These are phyloP conservation scores for Bacidia rubella DNA, from an alignment of 495 filamentous ascomycete genomes.

Conservation along the genomic window DNA sequence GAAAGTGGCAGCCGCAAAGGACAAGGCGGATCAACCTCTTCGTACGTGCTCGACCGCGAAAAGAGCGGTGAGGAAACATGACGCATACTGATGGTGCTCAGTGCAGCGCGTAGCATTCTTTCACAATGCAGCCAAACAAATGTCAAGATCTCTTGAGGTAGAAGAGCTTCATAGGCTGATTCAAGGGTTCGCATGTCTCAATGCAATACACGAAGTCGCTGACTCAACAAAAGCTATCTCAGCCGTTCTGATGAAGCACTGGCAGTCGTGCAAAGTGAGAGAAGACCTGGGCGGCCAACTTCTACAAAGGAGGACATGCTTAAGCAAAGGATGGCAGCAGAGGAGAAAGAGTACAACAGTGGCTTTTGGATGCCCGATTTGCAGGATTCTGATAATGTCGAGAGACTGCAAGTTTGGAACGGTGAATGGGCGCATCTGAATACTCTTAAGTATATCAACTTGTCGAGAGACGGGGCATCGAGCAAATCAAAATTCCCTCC, in stretches of 20 bases:
- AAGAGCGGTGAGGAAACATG: too few relatives aligned
- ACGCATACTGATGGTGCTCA: slow-evolving; percentile 20
- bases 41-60: slow-evolving; percentile 17
- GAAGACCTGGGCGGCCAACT: slow-evolving; percentile 69
- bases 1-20: slow-evolving; percentile 44
- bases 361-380: slow-evolving; percentile 70
- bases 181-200: slow-evolving; percentile 31
- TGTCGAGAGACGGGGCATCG: slow-evolving; percentile 41
- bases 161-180: slow-evolving; percentile 49
- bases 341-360: slow-evolving; percentile 68
- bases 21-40: slow-evolving; percentile 54
- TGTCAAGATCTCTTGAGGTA: slow-evolving; percentile 38
- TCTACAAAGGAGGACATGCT: slow-evolving; percentile 65
- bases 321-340: slow-evolving; percentile 50
- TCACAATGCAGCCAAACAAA: slow-evolving; percentile 45
- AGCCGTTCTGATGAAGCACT: slow-evolving; percentile 66
- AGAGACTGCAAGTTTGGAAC: slow-evolving; percentile 44
- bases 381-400: slow-evolving; percentile 37
- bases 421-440: slow-evolving; percentile 47
- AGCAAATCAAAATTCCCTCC: slow-evolving; percentile 55
- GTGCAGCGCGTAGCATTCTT: slow-evolving; percentile 64
- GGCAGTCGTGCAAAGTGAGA: slow-evolving; percentile 53
- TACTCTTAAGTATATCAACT: slow-evolving; percentile 46
- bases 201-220: background rate
- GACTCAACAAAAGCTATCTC: slow-evolving; percentile 45